phyloP scores from a whole-genome alignment of 1,139 yeast species.

The Yamadazyma aaseri region DNA sequence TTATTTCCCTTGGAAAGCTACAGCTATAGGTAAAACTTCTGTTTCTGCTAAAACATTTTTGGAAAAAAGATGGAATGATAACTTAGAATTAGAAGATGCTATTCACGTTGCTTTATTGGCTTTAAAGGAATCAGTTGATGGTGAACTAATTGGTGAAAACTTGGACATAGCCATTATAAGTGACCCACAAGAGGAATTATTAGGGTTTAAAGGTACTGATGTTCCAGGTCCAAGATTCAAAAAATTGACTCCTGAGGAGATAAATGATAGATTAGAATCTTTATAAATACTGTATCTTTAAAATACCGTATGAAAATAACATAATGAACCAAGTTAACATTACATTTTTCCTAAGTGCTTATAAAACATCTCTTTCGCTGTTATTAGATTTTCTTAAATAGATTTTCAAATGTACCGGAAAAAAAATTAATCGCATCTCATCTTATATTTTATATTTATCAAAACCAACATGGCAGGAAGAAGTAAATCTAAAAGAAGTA shows the following conservation, averaged over 20 bases:
- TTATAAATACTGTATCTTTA: conserved; percentile 44
- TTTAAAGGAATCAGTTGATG: conserved; percentile 94
- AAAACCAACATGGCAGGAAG: conserved; percentile 18
- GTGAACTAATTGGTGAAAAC: conserved; percentile 95
- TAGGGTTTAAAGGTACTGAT: conserved; percentile 85
- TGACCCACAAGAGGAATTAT: conserved; percentile 73
- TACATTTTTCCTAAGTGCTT: background rate
- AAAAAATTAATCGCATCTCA: conserved; percentile 15
- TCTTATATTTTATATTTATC: conserved; percentile 5
- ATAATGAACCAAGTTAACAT: background rate
- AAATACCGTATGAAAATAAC: too few species aligned
- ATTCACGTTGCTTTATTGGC: conserved; percentile 94
- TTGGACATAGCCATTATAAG: conserved; percentile 91
- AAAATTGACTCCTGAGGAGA: conserved; percentile 83
- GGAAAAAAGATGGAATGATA: conserved; percentile 98
- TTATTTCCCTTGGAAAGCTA: conserved; percentile 99
- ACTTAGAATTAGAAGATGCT: conserved; percentile 95
- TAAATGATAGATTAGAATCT: conserved; percentile 92
- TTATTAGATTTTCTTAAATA: too few species aligned
- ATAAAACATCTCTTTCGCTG: too few species aligned
- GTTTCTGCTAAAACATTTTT: conserved; percentile 93
- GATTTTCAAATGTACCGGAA: too few species aligned
- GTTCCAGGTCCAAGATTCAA: conserved; percentile 85
- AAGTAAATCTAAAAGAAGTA: conserved; percentile 30
- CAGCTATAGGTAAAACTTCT: conserved; percentile 96